These are phyloP conservation scores for Salix brachista DNA, from an alignment of 345 rosid genomes.

Conservation along the genomic window DNA sequence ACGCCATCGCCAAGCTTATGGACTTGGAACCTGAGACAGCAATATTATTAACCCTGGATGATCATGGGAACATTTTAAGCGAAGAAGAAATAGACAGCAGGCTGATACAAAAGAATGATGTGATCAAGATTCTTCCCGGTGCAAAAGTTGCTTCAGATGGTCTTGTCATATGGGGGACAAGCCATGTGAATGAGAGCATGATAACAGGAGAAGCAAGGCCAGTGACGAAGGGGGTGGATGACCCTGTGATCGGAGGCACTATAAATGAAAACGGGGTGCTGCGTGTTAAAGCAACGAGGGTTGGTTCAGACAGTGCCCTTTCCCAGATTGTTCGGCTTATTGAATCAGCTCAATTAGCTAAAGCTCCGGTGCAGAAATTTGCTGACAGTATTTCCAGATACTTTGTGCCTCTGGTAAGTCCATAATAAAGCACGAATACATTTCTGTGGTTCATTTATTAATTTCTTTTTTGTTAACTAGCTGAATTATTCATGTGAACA, in stretches of 20 bases:
- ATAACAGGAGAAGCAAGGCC: slow-evolving; percentile 49
- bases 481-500: too few relatives aligned
- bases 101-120: slow-evolving; percentile 73
- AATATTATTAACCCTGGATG: slow-evolving; percentile 49
- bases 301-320: slow-evolving; percentile 92
- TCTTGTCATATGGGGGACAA: slow-evolving; percentile 44
- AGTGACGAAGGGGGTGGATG: slow-evolving; percentile 66
- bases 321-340: slow-evolving; percentile 90
- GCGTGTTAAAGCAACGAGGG: slow-evolving; percentile 69
- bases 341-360: slow-evolving; percentile 92
- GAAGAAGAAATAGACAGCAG: slow-evolving; percentile 86
- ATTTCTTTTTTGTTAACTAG: too few relatives aligned
- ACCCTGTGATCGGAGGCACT: slow-evolving; percentile 86
- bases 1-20: slow-evolving; percentile 93
- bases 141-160: slow-evolving; percentile 53
- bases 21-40: slow-evolving; percentile 77
- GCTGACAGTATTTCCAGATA: slow-evolving; percentile 82
- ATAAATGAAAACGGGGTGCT: slow-evolving; percentile 82
- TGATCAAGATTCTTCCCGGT: slow-evolving; percentile 58
- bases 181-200: slow-evolving; percentile 57
- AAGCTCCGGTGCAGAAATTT: slow-evolving; percentile 94
- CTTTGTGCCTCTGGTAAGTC: slow-evolving; percentile 79
- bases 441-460: not conserved
- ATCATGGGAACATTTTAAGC: slow-evolving; percentile 50
- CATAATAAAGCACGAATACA: not conserved